Evolutionary conservation across 2,329 filamentous ascomycete genomes (phyloP), one percentile per base, ranked within the genome.

Genomic region (Penicillium psychrosexuale): DNA sequence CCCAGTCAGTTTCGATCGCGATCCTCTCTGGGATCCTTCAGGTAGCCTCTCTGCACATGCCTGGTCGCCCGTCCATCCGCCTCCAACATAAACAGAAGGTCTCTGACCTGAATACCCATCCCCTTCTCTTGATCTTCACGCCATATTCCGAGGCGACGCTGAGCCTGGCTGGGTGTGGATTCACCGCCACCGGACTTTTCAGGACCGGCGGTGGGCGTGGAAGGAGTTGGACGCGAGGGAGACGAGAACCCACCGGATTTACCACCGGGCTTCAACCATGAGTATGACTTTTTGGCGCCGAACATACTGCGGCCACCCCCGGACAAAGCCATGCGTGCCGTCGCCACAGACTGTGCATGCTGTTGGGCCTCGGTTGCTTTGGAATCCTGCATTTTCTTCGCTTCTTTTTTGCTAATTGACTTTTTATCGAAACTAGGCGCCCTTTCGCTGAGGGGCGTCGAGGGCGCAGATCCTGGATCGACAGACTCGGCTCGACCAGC

Each of bases 331-430:
- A 91, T 83, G 59, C 84, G 86, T 51, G 90, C 90, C 0, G 92
- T 96, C 52, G 85, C 81, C 69, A 97, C 96, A 27, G 93, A 91
- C 59, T 87, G 89, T 22, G 86, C 85, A 61, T 93, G 91, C 61
- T 87, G 89, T 55, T 87, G 87, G 17, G 88, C 88, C 67, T 95
- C 90, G 0, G 85, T 88, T 22, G 87, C 83, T 64, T 89, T 90
- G 3, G 80, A 78, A 56, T 90, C 87, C n/a, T 85, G 83, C 62
- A 88, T 82, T 60, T 86, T 88, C 72, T 87, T 90, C 69, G 88
- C 81, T 71, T 96, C 91, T 76, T 97, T 97, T 80, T 97, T 97
- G 5, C 88, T 89, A 48, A 90, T 81, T 3, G 85, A 81, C 71
- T 91, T 93, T 61, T 77, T 77, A 36, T 84, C 80, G 1, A 78